Evolutionary conservation across 2,329 filamentous ascomycete species (phyloP).

Genomic region (Annulohypoxylon truncatum): DNA sequence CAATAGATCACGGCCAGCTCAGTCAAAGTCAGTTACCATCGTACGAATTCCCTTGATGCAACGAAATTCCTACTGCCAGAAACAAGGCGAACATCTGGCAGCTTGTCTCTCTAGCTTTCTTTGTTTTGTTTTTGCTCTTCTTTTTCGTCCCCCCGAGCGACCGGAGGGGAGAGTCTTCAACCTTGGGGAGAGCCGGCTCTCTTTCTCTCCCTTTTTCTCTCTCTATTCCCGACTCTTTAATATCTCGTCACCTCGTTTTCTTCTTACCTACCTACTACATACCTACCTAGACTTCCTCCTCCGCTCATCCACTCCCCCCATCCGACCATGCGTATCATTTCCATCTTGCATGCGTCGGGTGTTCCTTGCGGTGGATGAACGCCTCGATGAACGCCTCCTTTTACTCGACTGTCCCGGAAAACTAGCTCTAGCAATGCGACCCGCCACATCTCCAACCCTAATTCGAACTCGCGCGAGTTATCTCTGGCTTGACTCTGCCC

Average conservation of each 20-base stretch:
- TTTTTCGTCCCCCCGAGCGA: slow-evolving; percentile 24
- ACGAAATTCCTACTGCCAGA: slow-evolving; percentile 27
- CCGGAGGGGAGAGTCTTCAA: slow-evolving; percentile 2
- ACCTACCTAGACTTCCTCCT: background rate
- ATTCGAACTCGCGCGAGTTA: slow-evolving; percentile 17
- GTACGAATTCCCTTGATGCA: slow-evolving; percentile 30
- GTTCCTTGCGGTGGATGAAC: slow-evolving; percentile 26
- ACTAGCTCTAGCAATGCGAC: background rate
- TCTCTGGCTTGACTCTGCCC: slow-evolving; percentile 2
- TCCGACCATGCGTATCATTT: slow-evolving; percentile 30
- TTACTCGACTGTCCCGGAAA: background rate
- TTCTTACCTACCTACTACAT: background rate
- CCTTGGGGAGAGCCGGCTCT: background rate
- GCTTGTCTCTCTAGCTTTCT: slow-evolving; percentile 7
- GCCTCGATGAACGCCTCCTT: slow-evolving; percentile 19
- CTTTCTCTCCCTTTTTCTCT: too few relatives aligned
- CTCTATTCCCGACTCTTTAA: slow-evolving; percentile 14
- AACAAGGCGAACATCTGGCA: slow-evolving; percentile 26
- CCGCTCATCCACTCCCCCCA: background rate
- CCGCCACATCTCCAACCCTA: slow-evolving; percentile 7
- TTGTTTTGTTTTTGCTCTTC: background rate
- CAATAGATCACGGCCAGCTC: slow-evolving; percentile 25
- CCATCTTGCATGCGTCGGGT: slow-evolving; percentile 37
- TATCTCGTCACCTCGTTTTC: slow-evolving; percentile 15
- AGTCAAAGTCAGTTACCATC: slow-evolving; percentile 22